A percentile compares a stretch with the other conserved stretches of the same genome.
Conservation (phyloP, 2,329 filamentous ascomycete species). For the Aureobasidium sp. region DNA sequence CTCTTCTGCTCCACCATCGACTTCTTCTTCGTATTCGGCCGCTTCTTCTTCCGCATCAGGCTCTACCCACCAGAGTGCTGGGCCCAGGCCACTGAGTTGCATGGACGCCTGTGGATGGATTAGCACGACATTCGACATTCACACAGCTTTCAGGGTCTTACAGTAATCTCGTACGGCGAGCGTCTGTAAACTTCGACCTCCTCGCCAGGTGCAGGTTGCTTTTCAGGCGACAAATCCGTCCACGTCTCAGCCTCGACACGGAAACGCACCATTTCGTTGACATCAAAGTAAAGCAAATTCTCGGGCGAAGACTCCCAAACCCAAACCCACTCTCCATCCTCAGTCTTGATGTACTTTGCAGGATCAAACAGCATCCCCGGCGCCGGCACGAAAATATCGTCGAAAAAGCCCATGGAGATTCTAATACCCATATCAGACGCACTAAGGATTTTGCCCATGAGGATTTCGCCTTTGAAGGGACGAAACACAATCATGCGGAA, state of each 20-base stretch:
- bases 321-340: slow-evolving; percentile 61
- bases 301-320: slow-evolving; percentile 71
- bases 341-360: slow-evolving; percentile 51
- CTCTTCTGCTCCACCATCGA: background rate
- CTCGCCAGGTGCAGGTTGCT: slow-evolving; percentile 59
- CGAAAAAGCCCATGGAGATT: slow-evolving; percentile 86
- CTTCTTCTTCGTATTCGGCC: slow-evolving; percentile 9
- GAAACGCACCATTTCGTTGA: slow-evolving; percentile 80
- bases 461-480: slow-evolving; percentile 89
- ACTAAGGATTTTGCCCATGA: slow-evolving; percentile 75
- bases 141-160: slow-evolving; percentile 21
- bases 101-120: slow-evolving; percentile 36
- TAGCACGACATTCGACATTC: background rate
- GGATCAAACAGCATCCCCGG: slow-evolving; percentile 66
- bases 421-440: slow-evolving; percentile 67
- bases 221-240: slow-evolving; percentile 82
- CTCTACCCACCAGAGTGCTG: slow-evolving; percentile 38
- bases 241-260: slow-evolving; percentile 82
- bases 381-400: slow-evolving; percentile 72
- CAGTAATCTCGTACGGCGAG: slow-evolving; percentile 63
- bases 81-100: slow-evolving; percentile 42
- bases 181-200: slow-evolving; percentile 57
- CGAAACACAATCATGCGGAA: slow-evolving; percentile 92
- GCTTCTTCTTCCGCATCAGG: slow-evolving; percentile 19
- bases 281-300: slow-evolving; percentile 72